A percentile compares a stretch with the other conserved stretches of the same genome.
Conservation (phyloP, 805 yeast species). For the Metahyphopichia silvanorum region DNA sequence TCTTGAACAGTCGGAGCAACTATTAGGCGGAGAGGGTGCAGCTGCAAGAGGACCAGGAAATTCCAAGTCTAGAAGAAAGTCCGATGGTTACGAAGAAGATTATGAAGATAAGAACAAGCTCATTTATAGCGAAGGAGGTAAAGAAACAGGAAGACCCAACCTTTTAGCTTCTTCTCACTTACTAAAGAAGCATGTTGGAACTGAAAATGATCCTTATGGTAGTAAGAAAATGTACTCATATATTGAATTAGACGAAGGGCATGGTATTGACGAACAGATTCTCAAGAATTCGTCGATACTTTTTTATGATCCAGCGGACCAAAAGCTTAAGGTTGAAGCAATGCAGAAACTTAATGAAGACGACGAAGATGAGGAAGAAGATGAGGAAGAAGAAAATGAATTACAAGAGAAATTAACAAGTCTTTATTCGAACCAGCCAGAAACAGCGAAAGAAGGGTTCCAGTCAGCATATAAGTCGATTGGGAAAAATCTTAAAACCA, state of each 20-base stretch:
- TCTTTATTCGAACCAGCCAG: slow-evolving; percentile 83
- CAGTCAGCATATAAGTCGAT: slow-evolving; percentile 70
- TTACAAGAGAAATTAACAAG: slow-evolving; percentile 48
- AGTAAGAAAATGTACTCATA: slow-evolving; percentile 25
- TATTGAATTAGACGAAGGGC: slow-evolving; percentile 28
- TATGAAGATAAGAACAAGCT: slow-evolving; percentile 6
- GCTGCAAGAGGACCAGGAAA: slow-evolving; percentile 40
- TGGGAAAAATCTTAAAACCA: slow-evolving; percentile 63
- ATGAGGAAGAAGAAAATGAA: slow-evolving; percentile 33
- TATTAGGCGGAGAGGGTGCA: slow-evolving; percentile 71
- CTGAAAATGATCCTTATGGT: slow-evolving; percentile 16
- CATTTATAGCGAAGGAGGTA: background rate
- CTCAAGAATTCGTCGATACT: slow-evolving; percentile 19
- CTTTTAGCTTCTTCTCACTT: slow-evolving; percentile 25
- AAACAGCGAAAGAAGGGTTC: slow-evolving; percentile 65
- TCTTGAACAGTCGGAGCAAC: slow-evolving; percentile 75
- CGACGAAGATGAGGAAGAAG: slow-evolving; percentile 19
- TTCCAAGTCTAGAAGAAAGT: slow-evolving; percentile 8
- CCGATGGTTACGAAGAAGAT: slow-evolving; percentile 3
- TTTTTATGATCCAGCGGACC: slow-evolving; percentile 9
- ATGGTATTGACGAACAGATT: slow-evolving; percentile 17
- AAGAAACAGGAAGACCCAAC: slow-evolving; percentile 7
- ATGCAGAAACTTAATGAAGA: slow-evolving; percentile 9
- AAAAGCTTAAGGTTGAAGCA: slow-evolving; percentile 1
- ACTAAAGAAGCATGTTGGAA: slow-evolving; percentile 15